Base-by-base conservation (phyloP, 306 rosid species). In the Myrica gale region DNA sequence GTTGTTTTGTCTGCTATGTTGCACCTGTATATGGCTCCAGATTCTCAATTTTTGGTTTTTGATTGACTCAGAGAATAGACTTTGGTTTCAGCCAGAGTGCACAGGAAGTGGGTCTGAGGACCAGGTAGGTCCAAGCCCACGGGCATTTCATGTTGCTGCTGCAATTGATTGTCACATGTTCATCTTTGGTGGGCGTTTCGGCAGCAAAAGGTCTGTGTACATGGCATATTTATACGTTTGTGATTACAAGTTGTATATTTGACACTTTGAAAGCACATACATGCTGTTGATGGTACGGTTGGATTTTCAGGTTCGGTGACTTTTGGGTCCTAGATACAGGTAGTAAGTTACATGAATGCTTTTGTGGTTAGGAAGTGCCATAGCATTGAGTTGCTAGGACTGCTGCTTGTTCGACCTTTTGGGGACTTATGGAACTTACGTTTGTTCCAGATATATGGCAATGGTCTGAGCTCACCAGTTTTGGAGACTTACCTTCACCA, bases 281-380 rank as follows among this genome's bases (percentile, higher is more conserved):
- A 3, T 74, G 75, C 41, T 74, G 75, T 61, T 86, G 70, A 72
- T 61, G 54, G 37, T 9, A 20, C 52, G 51, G 41, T 70, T 94
- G 76, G 72, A 77, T 74, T 63, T 77, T 77, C 88, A 92, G 98
- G 95, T 85, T 90, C 84, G 98, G 98, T 70, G 98, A 95, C 89
- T 92, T 95, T 82, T 95, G 98, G 98, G 98, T 95, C 84, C 78
- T 95, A 75, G 98, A 95, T 84, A 95, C 97, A 9, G 98, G 97
- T 95, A 87, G 78, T 62, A 21, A 62, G 57, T 74, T 72, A 16
- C 61, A 42, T 69, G 7, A 2, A 5, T 74, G 45, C 66, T 76
- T 80, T 12, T 50, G 37, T 32, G 37, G 37, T 32, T 32, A 32
- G 37, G 37, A 32, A 32, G 46, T 67, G 51, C n/a, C 42, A 8